Base-by-base conservation (phyloP, 108 stramenopile genomes). In the Ochromonas danica region DNA sequence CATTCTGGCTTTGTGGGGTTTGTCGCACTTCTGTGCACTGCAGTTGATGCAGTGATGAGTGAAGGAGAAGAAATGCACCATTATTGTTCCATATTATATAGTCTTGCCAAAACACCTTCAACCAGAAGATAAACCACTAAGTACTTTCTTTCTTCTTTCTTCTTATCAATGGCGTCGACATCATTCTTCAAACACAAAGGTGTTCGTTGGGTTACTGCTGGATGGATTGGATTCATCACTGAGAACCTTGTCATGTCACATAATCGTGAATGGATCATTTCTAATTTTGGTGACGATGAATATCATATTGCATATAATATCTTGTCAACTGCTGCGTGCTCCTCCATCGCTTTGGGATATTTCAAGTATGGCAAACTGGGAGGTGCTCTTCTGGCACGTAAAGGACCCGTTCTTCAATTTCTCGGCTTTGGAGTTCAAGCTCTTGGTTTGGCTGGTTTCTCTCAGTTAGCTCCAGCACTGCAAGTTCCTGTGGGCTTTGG, bases 181-280 rank as follows among this genome's bases (percentile, higher is more conserved):
- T n/a, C n/a, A n/a, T n/a, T n/a, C n/a, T n/a, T 70, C 70, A 70
- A 3, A 39, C 25, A 70, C 25, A 77, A 39, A 25, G 40, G 41
- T 28, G 40, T 42, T 0, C 45, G 61, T 27, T 77, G 75, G 40
- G 61, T 42, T 61, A 3, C 1, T 62, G 61, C 62, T 39, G 78
- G 78, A 30, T 78, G 78, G 78, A 0, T 0, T 31, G 42, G 38
- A 22, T 78, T 78, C 78, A 62, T 78, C 61, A 6, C 61, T 40
- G 78, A 95, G 70, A 95, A 95, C 75, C 84, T 89, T 42, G 60
- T 95, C 31, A 81, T 95, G n/a, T 90, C 90, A 62, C 92, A 95
- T 79, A 95, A 95, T 83, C 89, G 94, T 45, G 88, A 91, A 0
- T 86, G 71, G 31, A 79, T 95, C 25, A 92, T 95, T 62, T 78